Percentiles rank a stretch among this genome's conserved stretches.
phyloP scores from a whole-genome alignment of 2,329 filamentous ascomycete genomes.

The Calonectria henricotiae region DNA sequence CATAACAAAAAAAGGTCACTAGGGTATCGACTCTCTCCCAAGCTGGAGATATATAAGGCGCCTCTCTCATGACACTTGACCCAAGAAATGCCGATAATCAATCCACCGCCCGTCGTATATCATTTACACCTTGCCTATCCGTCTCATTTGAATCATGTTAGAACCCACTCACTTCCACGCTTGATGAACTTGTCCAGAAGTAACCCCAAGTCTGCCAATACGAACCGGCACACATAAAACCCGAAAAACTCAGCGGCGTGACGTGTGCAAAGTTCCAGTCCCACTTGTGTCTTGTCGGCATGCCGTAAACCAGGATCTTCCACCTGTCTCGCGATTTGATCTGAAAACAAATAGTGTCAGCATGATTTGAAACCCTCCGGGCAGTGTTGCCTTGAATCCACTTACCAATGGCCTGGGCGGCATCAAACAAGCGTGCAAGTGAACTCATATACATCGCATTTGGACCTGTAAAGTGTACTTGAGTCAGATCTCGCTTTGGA shows the following conservation, averaged over 20 bases:
- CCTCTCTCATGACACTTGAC: constrained; percentile 39
- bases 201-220: constrained; percentile 86
- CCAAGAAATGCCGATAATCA: constrained; percentile 46
- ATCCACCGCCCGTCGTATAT: constrained; percentile 36
- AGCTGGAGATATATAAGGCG: constrained; percentile 42
- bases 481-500: constrained; percentile 79
- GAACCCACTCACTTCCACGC: constrained; percentile 94
- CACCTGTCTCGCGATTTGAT: constrained; percentile 96
- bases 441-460: constrained; percentile 94
- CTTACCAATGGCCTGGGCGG: constrained; percentile 92
- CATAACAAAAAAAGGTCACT: constrained; percentile 50
- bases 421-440: constrained; percentile 92
- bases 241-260: constrained; percentile 98
- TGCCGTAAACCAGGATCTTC: constrained; percentile 94
- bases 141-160: constrained; percentile 54
- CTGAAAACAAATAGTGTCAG: constrained; percentile 64
- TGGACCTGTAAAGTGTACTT: constrained; percentile 83
- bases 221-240: constrained; percentile 96
- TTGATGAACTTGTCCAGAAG: constrained; percentile 98
- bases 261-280: constrained; percentile 91
- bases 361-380: not conserved
- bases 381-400: not conserved
- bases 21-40: constrained; percentile 52
- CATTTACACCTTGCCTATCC: constrained; percentile 31
- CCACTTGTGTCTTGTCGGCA: constrained; percentile 94